Evolutionary conservation across 2,329 filamentous ascomycete species (phyloP), one percentile per base, ranked within the genome.

Genomic region (Arachnopeziza araneosa): DNA sequence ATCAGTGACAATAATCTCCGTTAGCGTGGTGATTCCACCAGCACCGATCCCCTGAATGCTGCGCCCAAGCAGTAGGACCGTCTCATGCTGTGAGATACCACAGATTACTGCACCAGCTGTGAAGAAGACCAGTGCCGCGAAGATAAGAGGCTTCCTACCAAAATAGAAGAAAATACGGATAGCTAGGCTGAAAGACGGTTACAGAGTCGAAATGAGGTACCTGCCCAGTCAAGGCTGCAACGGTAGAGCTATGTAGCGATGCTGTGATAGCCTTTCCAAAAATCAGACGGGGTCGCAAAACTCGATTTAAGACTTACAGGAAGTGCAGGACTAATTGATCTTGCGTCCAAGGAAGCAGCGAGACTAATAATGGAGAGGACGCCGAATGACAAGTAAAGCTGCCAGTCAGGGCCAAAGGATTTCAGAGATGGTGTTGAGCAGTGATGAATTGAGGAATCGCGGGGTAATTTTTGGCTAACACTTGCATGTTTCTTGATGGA

Each of bases 141-240:
- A 49, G n/a, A 69, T 24, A 26, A 68, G 23, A 53, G 65, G 68
- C 60, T 72, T 73, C 7, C 76, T 73, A 1, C 76, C 76, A 57
- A 78, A 21, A 74, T 72, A 59, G 76, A 68, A 52, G 72, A 75
- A 48, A 78, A 68, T 1, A 72, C 65, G 19, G 63, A 69, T 73
- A 69, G 64, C 73, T 72, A 36, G 83, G 84, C 66, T 85, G 81
- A 50, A 83, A 77, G 44, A 85, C 80, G 0, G 87, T 85, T 58
- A 82, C 84, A 2, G 85, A 91, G 79, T 3, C 90, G 75, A 65
- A 88, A 91, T n/a, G 83, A 84, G 4, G 87, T 90, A 2, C 87
- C 87, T 17, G 85, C 80, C 88, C 87, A 90, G 67, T n/a, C n/a
- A 89, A 90, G 0, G 85, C 83, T 72, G 89, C 77, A 32, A 84